Evolutionary conservation across 192 early-diverging fungal genomes (phyloP).

Genomic region (Diversispora eburnea): DNA sequence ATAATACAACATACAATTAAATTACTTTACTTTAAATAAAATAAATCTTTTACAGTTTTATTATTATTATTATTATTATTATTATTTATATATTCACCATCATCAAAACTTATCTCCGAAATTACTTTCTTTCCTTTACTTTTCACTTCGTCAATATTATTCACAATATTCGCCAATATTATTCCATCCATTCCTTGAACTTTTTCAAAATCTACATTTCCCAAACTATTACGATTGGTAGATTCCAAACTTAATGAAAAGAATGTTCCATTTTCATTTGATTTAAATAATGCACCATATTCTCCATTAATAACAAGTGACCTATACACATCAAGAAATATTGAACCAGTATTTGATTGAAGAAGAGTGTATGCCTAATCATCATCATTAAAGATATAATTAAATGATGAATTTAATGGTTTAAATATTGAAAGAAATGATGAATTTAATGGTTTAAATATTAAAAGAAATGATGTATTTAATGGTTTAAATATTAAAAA

Average conservation of each 20-base stretch:
- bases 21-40: neutral
- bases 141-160: conserved; percentile 63
- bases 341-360: conserved; percentile 71
- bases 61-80: neutral
- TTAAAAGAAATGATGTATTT: neutral
- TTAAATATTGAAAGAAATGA: neutral
- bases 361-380: conserved; percentile 73
- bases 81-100: conserved; percentile 48
- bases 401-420: neutral
- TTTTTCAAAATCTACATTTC: conserved; percentile 87
- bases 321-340: conserved; percentile 77
- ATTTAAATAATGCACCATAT: conserved; percentile 80
- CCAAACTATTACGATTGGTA: conserved; percentile 72
- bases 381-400: neutral
- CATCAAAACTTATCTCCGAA: conserved; percentile 84
- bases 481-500: no score
- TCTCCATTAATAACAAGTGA: conserved; percentile 47
- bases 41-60: neutral
- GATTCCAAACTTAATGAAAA: conserved; percentile 72
- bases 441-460: no score
- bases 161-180: conserved; percentile 83
- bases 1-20: neutral
- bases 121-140: conserved; percentile 62
- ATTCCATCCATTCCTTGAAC: conserved; percentile 84
- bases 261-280: conserved; percentile 79